Percentiles rank a stretch among this genome's conserved stretches.
These are phyloP conservation scores for Chalara sp. DNA, from an alignment of 2,329 filamentous ascomycete genomes.

Conservation along the genomic window DNA sequence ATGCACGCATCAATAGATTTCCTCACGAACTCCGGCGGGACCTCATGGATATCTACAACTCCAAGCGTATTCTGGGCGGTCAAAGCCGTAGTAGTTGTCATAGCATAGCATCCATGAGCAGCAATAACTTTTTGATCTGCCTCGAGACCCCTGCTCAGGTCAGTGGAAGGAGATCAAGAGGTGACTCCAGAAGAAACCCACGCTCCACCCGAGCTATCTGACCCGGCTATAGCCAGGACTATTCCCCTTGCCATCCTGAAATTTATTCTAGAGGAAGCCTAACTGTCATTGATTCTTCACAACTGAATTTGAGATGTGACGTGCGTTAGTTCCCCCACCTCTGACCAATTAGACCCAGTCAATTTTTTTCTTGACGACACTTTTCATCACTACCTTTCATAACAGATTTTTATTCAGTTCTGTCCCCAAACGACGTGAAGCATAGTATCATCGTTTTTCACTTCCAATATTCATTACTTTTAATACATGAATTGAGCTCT, in stretches of 20 bases:
- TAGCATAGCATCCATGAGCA: conserved; percentile 88
- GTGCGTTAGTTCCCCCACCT: no score
- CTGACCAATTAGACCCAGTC: no score
- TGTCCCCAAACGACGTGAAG: no score
- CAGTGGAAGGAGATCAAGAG: conserved; percentile 7
- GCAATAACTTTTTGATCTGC: conserved; percentile 94
- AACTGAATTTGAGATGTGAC: no score
- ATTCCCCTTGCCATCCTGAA: conserved; percentile 32
- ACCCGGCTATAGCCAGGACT: conserved; percentile 65
- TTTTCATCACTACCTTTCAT: no score
- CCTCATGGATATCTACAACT: conserved; percentile 72
- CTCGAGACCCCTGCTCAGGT: conserved; percentile 69
- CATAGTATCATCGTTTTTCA: no score
- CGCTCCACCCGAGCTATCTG: conserved; percentile 71
- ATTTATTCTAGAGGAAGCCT: background rate
- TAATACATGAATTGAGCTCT: no score
- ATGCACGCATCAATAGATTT: conserved; percentile 83
- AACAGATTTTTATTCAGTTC: no score
- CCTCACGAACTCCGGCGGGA: conserved; percentile 70
- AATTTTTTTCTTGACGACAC: no score
- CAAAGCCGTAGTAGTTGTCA: conserved; percentile 90
- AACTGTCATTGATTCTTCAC: no score
- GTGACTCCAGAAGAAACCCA: conserved; percentile 37
- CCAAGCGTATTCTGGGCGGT: conserved; percentile 94
- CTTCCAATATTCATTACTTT: no score